Evolutionary conservation across 1,284 basidiomycete species (phyloP).

Genomic region (Ustilago trichophora): DNA sequence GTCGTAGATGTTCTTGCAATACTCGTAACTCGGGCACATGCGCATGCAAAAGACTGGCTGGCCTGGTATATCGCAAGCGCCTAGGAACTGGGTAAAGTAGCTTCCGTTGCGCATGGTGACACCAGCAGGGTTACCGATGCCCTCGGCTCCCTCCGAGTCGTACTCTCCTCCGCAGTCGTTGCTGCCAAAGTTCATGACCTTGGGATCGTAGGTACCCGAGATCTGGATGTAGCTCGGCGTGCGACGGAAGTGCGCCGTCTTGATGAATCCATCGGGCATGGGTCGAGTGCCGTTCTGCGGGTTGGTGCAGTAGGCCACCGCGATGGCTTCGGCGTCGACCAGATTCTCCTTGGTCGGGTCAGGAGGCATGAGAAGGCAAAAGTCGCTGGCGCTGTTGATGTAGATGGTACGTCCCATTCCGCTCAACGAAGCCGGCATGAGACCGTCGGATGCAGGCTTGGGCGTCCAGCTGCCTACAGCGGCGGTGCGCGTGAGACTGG

Average conservation of each 20-base stretch:
- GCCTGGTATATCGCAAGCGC: conserved; percentile 60
- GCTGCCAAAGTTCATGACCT: conserved; percentile 54
- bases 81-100: conserved; percentile 55
- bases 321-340: conserved; percentile 60
- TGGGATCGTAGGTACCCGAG: conserved; percentile 55
- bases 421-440: conserved; percentile 17
- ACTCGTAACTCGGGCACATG: conserved; percentile 51
- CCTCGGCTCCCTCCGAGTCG: conserved; percentile 46
- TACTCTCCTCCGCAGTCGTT: conserved; percentile 58
- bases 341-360: conserved; percentile 57
- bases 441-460: conserved; percentile 21
- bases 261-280: conserved; percentile 59
- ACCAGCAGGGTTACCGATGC: conserved; percentile 58
- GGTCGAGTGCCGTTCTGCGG: conserved; percentile 56
- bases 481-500: conserved; percentile 31
- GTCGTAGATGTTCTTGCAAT: conserved; percentile 58
- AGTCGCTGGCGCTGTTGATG: conserved; percentile 54
- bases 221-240: conserved; percentile 53
- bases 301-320: conserved; percentile 60
- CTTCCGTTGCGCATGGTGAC: conserved; percentile 51
- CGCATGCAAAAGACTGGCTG: conserved; percentile 53
- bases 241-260: conserved; percentile 56
- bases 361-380: conserved; percentile 61
- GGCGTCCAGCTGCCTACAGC: conserved; percentile 43
- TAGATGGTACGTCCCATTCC: conserved; percentile 42